Percentiles rank a stretch among this genome's conserved stretches.
These are phyloP conservation scores for Magnusiomyces fungicola DNA, from an alignment of 1,139 yeast species.

Conservation along the genomic window DNA sequence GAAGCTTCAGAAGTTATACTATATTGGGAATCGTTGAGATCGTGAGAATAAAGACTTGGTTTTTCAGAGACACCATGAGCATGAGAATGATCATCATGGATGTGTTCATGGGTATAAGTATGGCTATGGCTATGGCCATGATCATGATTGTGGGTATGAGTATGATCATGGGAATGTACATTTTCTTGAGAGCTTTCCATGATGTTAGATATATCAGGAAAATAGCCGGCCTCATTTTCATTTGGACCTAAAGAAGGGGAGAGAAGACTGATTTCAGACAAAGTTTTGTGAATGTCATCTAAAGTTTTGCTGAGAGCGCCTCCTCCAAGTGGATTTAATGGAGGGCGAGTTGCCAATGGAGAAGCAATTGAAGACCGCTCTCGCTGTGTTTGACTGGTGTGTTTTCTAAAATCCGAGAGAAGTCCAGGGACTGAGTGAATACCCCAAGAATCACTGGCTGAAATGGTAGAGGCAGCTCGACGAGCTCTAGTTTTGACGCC, in stretches of 20 bases:
- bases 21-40: conserved; percentile 1
- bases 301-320: background rate
- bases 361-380: conserved; percentile 1
- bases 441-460: conserved; percentile 28
- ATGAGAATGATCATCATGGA: conserved; percentile 10
- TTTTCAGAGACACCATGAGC: conserved; percentile 8
- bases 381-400: conserved; percentile 23
- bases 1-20: conserved; percentile 5
- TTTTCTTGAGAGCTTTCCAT: background rate
- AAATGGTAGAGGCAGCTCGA: conserved; percentile 2
- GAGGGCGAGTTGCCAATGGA: background rate
- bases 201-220: background rate
- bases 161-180: conserved; percentile 5
- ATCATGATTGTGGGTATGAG: conserved; percentile 7
- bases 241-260: background rate
- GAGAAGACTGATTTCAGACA: background rate
- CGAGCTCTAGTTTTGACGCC: background rate
- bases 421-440: conserved; percentile 34
- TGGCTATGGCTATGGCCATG: conserved; percentile 11
- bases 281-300: background rate
- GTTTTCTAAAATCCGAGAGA: conserved; percentile 34
- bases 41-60: conserved; percentile 2
- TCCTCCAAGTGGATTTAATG: background rate
- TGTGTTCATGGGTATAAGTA: conserved; percentile 6
- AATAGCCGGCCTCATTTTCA: background rate